Percentiles rank a stretch among this genome's conserved stretches.
These are phyloP conservation scores for Beauveria rudraprayagi DNA, from an alignment of 2,329 filamentous ascomycete species.

Conservation along the genomic window DNA sequence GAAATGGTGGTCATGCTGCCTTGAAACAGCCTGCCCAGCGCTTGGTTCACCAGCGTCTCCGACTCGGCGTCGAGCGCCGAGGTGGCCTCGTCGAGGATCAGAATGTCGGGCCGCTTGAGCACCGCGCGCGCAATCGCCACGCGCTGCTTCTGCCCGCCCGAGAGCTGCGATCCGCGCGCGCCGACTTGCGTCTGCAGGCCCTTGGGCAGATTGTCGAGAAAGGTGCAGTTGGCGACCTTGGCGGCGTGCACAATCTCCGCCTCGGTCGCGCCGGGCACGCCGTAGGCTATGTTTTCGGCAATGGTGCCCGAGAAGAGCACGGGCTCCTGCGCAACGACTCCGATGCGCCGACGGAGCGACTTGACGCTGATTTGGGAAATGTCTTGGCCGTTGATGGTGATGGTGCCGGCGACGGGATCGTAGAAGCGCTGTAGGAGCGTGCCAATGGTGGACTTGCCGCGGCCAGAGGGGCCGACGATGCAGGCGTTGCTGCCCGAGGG, in stretches of 20 bases:
- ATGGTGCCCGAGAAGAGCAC: conserved; percentile 83
- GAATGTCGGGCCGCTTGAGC: conserved; percentile 91
- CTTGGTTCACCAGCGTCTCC: conserved; percentile 92
- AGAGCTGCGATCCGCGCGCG: conserved; percentile 87
- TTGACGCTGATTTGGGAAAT: conserved; percentile 85
- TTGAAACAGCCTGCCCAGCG: conserved; percentile 68
- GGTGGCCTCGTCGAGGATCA: conserved; percentile 96
- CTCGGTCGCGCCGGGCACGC: conserved; percentile 67
- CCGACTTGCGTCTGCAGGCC: conserved; percentile 92
- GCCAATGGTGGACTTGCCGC: conserved; percentile 92
- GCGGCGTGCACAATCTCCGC: conserved; percentile 80
- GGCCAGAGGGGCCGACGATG: conserved; percentile 91
- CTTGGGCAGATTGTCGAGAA: conserved; percentile 93
- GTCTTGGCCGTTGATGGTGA: conserved; percentile 78
- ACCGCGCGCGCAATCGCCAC: conserved; percentile 94
- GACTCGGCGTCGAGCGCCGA: conserved; percentile 96
- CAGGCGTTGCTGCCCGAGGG: conserved; percentile 91
- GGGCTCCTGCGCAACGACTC: conserved; percentile 91
- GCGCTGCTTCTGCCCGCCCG: conserved; percentile 93
- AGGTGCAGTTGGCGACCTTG: conserved; percentile 87
- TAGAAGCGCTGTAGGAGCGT: conserved; percentile 88
- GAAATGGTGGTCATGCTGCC: conserved; percentile 95
- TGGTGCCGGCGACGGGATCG: conserved; percentile 65
- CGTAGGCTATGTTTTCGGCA: conserved; percentile 87
- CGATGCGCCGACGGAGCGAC: conserved; percentile 83